phyloP scores from a whole-genome alignment of 805 yeast genomes.

The Suhomyces prunicola region DNA sequence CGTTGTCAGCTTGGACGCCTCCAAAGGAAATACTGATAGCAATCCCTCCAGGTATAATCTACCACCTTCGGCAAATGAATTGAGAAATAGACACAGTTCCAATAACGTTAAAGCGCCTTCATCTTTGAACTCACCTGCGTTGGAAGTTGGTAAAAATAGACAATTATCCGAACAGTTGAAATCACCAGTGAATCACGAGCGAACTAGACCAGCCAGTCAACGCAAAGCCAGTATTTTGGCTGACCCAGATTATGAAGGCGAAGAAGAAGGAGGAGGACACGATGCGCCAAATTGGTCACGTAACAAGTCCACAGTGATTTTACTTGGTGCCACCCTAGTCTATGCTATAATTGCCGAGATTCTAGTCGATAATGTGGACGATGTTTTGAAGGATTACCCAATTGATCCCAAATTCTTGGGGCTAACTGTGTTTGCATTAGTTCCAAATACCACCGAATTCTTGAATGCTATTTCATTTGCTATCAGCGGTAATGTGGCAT shows the following conservation, averaged over 20 bases:
- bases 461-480: constrained; percentile 97
- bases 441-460: constrained; percentile 96
- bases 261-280: constrained; percentile 60
- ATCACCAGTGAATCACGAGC: background rate
- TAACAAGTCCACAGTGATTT: constrained; percentile 73
- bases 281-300: constrained; percentile 98
- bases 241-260: constrained; percentile 15
- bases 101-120: background rate
- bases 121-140: constrained; percentile 1
- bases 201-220: background rate
- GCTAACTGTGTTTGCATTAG: constrained; percentile 89
- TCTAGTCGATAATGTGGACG: constrained; percentile 87
- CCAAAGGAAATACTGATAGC: constrained; percentile 8
- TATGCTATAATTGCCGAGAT: constrained; percentile 95
- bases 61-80: constrained; percentile 15
- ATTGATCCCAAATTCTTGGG: constrained; percentile 90
- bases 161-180: background rate
- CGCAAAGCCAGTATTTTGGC: constrained; percentile 1
- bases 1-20: constrained; percentile 28
- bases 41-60: constrained; percentile 7
- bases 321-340: constrained; percentile 77
- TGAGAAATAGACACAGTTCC: constrained; percentile 4
- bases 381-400: constrained; percentile 73
- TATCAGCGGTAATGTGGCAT: constrained; percentile 89
- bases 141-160: constrained; percentile 17